Percentiles rank a stretch among this genome's conserved stretches.
Evolutionary conservation across 306 rosid genomes (phyloP).

Genomic region (Herpetospermum pedunculosum): DNA sequence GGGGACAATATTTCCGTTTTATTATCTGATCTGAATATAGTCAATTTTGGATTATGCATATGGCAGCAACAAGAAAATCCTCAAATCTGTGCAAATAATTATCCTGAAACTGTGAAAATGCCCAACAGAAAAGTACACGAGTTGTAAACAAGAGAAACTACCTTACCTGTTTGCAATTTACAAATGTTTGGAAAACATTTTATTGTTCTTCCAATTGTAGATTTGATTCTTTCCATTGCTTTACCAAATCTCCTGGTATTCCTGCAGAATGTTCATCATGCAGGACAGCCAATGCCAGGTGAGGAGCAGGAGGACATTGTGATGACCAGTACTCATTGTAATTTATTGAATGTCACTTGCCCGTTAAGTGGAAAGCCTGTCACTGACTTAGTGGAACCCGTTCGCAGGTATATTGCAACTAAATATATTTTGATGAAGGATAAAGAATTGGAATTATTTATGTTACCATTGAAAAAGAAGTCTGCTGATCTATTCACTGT

Average conservation of each 20-base stretch:
- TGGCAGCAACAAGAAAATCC: not conserved
- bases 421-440: not conserved
- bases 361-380: slow-evolving; percentile 81
- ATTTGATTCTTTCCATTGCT: not conserved
- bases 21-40: not conserved
- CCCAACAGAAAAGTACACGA: not conserved
- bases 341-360: slow-evolving; percentile 52
- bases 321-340: slow-evolving; percentile 73
- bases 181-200: not conserved
- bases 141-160: not conserved
- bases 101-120: not conserved
- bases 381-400: slow-evolving; percentile 57
- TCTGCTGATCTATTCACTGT: not conserved
- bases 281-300: slow-evolving; percentile 85
- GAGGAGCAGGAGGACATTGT: slow-evolving; percentile 88
- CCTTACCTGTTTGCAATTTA: not conserved
- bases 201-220: not conserved
- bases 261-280: slow-evolving; percentile 79
- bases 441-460: not conserved
- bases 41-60: not conserved
- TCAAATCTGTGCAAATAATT: not conserved
- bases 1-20: not conserved
- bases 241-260: slow-evolving; percentile 14
- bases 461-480: not conserved
- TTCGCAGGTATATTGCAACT: slow-evolving; percentile 58